Conservation (phyloP, 2,329 filamentous ascomycete species). For the Helminthosporium solani region DNA sequence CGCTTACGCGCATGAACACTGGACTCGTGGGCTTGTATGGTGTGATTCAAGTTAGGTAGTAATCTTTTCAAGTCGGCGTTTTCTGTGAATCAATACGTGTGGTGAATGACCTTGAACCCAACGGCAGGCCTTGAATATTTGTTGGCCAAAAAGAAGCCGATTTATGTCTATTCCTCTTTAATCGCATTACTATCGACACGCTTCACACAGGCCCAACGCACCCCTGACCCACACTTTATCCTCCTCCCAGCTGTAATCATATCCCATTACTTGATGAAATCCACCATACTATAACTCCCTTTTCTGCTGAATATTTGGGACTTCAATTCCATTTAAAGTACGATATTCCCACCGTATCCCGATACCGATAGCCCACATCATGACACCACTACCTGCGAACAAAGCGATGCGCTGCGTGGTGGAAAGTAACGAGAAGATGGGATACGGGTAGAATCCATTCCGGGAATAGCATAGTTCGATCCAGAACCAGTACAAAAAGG, state of each 20-base stretch:
- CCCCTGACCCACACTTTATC: too few relatives aligned
- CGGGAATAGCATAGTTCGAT: conserved; percentile 68
- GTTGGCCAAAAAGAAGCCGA: too few relatives aligned
- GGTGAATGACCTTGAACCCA: neutral
- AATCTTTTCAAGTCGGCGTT: conserved; percentile 17
- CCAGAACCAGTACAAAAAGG: conserved; percentile 74
- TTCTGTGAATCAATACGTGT: conserved; percentile 11
- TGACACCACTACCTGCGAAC: conserved; percentile 66
- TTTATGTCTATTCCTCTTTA: too few relatives aligned
- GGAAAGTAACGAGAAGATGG: conserved; percentile 70
- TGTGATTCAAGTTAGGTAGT: conserved; percentile 13
- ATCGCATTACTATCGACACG: too few relatives aligned
- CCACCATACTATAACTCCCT: conserved; percentile 19
- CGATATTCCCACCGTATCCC: conserved; percentile 70
- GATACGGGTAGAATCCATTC: conserved; percentile 81
- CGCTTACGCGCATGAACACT: conserved; percentile 17
- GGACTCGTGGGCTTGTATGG: conserved; percentile 21
- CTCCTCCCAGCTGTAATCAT: too few relatives aligned
- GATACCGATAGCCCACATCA: conserved; percentile 71
- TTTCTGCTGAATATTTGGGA: conserved; percentile 15
- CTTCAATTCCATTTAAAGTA: conserved; percentile 58
- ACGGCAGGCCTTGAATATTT: too few relatives aligned
- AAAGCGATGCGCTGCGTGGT: conserved; percentile 66
- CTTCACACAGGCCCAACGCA: too few relatives aligned
- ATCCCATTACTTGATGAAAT: too few relatives aligned